A percentile compares a stretch with the other conserved stretches of the same genome.
These are phyloP conservation scores for Anthracocystis setariae DNA, from an alignment of 1,284 basidiomycete species.

Conservation along the genomic window DNA sequence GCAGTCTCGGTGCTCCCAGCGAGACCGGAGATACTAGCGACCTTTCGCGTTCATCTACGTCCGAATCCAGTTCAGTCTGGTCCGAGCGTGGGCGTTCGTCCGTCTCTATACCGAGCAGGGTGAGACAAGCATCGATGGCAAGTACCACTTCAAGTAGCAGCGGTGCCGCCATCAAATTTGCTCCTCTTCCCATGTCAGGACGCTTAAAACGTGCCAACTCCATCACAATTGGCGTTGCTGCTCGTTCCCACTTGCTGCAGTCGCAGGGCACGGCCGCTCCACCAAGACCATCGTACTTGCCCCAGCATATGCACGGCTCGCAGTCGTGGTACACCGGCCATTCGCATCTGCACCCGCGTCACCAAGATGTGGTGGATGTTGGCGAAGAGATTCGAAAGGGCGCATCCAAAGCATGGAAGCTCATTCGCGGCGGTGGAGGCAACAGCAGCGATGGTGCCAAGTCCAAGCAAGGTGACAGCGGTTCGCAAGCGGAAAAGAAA, in stretches of 20 bases:
- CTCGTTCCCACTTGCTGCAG: constrained; percentile 58
- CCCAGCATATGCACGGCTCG: constrained; percentile 46
- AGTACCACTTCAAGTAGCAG: constrained; percentile 37
- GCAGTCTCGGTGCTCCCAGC: constrained; percentile 29
- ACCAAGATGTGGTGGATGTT: constrained; percentile 53
- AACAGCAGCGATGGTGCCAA: constrained; percentile 16
- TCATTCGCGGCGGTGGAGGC: constrained; percentile 38
- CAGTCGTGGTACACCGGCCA: constrained; percentile 34
- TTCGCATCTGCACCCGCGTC: constrained; percentile 11
- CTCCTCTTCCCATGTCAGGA: constrained; percentile 55
- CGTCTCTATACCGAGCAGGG: constrained; percentile 2
- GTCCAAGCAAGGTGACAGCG: not conserved
- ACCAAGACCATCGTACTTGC: constrained; percentile 18
- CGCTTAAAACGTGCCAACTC: constrained; percentile 62
- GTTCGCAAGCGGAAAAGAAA: not conserved
- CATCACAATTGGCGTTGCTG: constrained; percentile 63
- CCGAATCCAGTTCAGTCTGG: constrained; percentile 30
- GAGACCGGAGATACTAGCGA: constrained; percentile 23
- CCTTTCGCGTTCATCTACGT: constrained; percentile 17
- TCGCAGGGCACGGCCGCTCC: constrained; percentile 55
- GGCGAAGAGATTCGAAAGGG: constrained; percentile 58
- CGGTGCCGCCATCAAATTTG: constrained; percentile 56
- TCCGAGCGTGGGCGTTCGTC: constrained; percentile 12
- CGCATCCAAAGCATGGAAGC: constrained; percentile 52
- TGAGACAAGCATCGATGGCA: constrained; percentile 25